Base-by-base conservation (phyloP, 169 alveolate species). In the Neospora caninum region DNA sequence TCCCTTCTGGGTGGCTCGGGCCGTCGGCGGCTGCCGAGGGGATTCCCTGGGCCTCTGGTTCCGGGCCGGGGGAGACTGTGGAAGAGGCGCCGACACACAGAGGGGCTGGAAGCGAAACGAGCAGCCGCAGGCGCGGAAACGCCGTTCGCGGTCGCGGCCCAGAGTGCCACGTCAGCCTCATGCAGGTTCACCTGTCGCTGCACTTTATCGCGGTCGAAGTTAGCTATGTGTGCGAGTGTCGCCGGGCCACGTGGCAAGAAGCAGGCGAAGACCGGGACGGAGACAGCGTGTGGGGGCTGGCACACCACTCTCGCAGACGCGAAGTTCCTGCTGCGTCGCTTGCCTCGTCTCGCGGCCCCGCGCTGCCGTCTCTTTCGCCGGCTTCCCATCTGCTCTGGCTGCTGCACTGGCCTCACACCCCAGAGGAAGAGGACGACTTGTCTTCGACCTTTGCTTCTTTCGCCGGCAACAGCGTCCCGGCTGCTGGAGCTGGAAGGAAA, bases 191-290 rank as follows among this genome's bases (percentile, higher is more conserved):
- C 27, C 34, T 43, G 80, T 43, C 80, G 10, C 80, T 86, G 43
- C 92, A 53, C n/a, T 86, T 31, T 49, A 34, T 86, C 45, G 92
- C 80, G 39, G 80, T 43, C 34, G 92, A 49, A 36, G 92, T n/a
- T 1, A 18, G 10, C 80, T 53, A 86, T 38, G 2, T 53, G 43
- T 86, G 80, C 45, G 80, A 18, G 54, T 82, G 39, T 78, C 86
- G 39, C 4, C 45, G 27, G 43, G 45, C 9, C 86, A 6, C 86
- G 45, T n/a, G 20, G 16, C 34, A 64, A 13, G 45, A 78, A 20
- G 86, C 27, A 78, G 86, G 49, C 86, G 27, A 78, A 43, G 22
- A 43, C 1, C n/a, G 22, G 49, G 22, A 43, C 86, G n/a, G 73
- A 6, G 73, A 16, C 34, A 64, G 73, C 25, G 73, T 7, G 16